phyloP scores from a whole-genome alignment of 2,329 filamentous ascomycete genomes.

The Fusarium coffeatum region DNA sequence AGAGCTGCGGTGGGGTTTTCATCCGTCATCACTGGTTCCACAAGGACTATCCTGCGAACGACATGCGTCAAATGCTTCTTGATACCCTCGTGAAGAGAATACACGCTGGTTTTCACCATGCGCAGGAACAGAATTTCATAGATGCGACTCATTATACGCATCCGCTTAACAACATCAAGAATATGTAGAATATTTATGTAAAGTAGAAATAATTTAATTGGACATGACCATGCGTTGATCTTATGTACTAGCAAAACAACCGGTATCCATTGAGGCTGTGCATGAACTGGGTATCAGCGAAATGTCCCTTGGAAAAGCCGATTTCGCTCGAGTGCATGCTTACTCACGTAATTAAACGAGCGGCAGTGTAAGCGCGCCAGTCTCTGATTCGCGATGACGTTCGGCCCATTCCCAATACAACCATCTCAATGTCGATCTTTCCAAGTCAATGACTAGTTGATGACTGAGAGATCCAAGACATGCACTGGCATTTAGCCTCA shows the following conservation, averaged over 20 bases:
- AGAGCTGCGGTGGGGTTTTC: slow-evolving; percentile 42
- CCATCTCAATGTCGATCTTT: neutral
- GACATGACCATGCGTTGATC: too few species aligned
- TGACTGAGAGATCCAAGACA: neutral
- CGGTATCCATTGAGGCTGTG: neutral
- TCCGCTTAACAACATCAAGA: slow-evolving; percentile 5
- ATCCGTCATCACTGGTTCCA: slow-evolving; percentile 43
- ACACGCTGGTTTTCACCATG: slow-evolving; percentile 19
- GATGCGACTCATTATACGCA: slow-evolving; percentile 18
- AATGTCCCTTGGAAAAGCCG: neutral
- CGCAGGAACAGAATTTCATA: slow-evolving; percentile 6
- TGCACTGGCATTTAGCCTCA: slow-evolving; percentile 2
- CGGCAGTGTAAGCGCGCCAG: neutral
- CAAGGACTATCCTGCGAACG: slow-evolving; percentile 20
- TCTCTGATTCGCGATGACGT: neutral
- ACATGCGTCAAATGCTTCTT: slow-evolving; percentile 5
- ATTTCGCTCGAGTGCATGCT: neutral
- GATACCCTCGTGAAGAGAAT: slow-evolving; percentile 7
- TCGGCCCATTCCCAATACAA: neutral
- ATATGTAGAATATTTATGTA: neutral
- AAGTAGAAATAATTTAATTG: neutral
- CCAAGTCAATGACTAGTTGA: neutral
- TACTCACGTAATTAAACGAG: neutral
- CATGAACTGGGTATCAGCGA: neutral
- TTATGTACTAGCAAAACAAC: neutral